Conservation (phyloP, 495 filamentous ascomycete genomes). For the Clohesyomyces aquaticus region DNA sequence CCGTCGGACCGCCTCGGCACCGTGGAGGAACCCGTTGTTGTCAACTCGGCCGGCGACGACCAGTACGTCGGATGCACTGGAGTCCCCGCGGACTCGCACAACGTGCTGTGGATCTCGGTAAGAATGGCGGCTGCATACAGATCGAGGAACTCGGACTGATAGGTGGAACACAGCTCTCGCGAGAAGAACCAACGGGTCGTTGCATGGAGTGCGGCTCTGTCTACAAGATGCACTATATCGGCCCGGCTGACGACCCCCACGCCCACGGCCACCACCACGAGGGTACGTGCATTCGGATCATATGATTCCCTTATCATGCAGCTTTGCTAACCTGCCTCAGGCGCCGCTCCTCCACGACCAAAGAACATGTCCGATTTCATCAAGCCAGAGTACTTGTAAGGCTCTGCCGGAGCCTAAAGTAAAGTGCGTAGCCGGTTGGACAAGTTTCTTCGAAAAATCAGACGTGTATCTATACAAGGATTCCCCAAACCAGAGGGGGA, state of each 20-base stretch:
- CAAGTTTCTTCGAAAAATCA: constrained; percentile 6
- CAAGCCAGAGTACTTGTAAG: constrained; percentile 77
- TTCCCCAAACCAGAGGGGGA: not conserved
- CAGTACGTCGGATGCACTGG: constrained; percentile 97
- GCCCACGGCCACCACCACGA: constrained; percentile 51
- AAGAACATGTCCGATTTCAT: constrained; percentile 94
- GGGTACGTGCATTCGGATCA: constrained; percentile 49
- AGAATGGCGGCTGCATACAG: constrained; percentile 41
- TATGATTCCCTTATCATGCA: too few species aligned
- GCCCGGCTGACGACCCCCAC: constrained; percentile 61
- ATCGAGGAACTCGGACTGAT: not conserved
- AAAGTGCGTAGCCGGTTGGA: constrained; percentile 57
- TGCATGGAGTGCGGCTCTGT: constrained; percentile 95
- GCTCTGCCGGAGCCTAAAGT: constrained; percentile 76
- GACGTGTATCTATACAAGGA: constrained; percentile 28
- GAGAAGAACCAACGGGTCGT: constrained; percentile 86
- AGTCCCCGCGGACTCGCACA: constrained; percentile 87
- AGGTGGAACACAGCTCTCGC: constrained; percentile 86
- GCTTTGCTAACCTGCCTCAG: too few species aligned
- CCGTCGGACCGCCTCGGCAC: constrained; percentile 89
- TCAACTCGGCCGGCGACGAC: constrained; percentile 90
- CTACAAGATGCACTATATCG: constrained; percentile 96
- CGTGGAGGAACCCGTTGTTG: constrained; percentile 82
- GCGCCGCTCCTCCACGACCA: constrained; percentile 57
- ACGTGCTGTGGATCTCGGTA: constrained; percentile 87